Evolutionary conservation across 495 filamentous ascomycete genomes (phyloP).

Genomic region (Emericellopsis terricola): DNA sequence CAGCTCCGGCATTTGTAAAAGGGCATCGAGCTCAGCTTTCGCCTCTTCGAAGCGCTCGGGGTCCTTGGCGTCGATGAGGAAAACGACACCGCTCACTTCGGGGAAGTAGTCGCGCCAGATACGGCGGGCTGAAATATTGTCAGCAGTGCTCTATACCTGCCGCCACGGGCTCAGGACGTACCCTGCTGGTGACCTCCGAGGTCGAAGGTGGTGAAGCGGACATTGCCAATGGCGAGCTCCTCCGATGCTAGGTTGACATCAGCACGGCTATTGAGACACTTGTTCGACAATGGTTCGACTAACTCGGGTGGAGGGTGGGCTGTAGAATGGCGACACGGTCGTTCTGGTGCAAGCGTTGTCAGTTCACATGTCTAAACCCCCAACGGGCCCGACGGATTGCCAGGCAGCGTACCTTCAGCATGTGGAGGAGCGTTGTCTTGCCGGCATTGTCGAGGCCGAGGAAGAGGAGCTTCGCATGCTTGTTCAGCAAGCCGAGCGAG

Average conservation of each 20-base stretch:
- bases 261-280: no score
- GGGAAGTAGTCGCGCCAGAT: constrained; percentile 99
- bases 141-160: not conserved
- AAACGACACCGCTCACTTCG: constrained; percentile 93
- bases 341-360: constrained; percentile 34
- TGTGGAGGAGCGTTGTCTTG: constrained; percentile 85
- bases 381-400: not conserved
- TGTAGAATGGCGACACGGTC: constrained; percentile 86
- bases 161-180: no score
- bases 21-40: constrained; percentile 90
- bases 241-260: constrained; percentile 52
- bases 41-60: constrained; percentile 82
- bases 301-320: constrained; percentile 79
- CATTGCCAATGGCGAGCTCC: constrained; percentile 90
- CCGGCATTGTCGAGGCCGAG: constrained; percentile 94
- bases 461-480: constrained; percentile 88
- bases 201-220: constrained; percentile 95
- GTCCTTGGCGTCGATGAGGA: constrained; percentile 95
- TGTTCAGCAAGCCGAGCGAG: constrained; percentile 81
- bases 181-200: constrained; percentile 94
- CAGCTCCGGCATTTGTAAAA: constrained; percentile 84
- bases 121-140: constrained; percentile 51
- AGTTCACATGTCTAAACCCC: not conserved
- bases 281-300: no score
- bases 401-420: constrained; percentile 58